Conservation (phyloP, 257 asterid species). For the Primulina huaijiensis region DNA sequence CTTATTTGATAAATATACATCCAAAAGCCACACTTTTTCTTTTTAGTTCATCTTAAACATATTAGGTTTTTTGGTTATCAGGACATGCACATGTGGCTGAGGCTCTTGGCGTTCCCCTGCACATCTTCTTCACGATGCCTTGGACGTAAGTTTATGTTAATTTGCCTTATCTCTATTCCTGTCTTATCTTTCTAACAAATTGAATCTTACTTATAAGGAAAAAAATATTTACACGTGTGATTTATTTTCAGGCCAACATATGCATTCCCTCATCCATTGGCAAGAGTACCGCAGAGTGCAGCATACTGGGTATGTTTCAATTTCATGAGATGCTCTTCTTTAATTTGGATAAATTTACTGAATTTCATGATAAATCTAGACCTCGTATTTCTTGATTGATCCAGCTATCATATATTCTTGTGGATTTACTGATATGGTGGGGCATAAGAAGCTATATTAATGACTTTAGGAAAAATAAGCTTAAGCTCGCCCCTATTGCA, state of each 20-base stretch:
- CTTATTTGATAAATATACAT: conserved; percentile 5
- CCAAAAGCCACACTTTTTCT: conserved; percentile 1
- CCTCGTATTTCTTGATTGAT: conserved; percentile 26
- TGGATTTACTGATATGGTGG: conserved; percentile 99
- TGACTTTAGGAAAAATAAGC: conserved; percentile 86
- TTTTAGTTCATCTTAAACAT: conserved; percentile 5
- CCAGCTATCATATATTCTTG: conserved; percentile 90
- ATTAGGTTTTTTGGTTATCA: conserved; percentile 35
- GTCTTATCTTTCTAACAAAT: conserved; percentile 18
- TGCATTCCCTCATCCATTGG: conserved; percentile 98
- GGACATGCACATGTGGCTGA: conserved; percentile 99
- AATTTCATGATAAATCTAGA: conserved; percentile 10
- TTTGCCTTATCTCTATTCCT: conserved; percentile 18
- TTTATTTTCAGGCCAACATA: conserved; percentile 83
- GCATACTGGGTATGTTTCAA: conserved; percentile 83
- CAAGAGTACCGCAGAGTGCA: conserved; percentile 97
- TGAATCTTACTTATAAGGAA: conserved; percentile 17
- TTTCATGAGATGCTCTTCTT: conserved; percentile 21
- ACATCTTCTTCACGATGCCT: conserved; percentile 99
- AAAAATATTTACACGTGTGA: conserved; percentile 27
- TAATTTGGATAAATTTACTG: conserved; percentile 1
- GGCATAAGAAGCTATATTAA: conserved; percentile 89
- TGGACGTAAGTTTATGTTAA: conserved; percentile 80
- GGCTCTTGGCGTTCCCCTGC: conserved; percentile 95
- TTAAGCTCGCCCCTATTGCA: conserved; percentile 89